phyloP scores from a whole-genome alignment of 2,329 filamentous ascomycete genomes.

The Fusarium aywerte region DNA sequence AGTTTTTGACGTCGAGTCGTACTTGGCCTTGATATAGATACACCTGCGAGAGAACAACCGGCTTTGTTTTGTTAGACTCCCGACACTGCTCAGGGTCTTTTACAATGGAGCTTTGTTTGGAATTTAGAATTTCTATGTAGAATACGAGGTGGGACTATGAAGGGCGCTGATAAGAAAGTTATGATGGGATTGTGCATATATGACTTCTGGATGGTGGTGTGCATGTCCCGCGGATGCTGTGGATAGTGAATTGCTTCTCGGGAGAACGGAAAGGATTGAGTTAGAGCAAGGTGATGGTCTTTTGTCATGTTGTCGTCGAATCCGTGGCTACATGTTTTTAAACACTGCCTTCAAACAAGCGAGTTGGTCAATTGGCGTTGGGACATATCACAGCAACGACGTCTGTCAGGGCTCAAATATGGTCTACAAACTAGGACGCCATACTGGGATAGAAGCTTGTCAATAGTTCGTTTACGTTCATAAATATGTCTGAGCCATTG shows the following conservation, averaged over 20 bases:
- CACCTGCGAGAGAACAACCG: background rate
- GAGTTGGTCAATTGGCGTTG: background rate
- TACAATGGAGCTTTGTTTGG: too few species aligned
- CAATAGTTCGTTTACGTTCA: background rate
- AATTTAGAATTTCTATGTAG: background rate
- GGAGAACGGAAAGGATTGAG: background rate
- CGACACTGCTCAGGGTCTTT: background rate
- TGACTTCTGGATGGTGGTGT: background rate
- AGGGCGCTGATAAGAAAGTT: background rate
- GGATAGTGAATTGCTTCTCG: background rate
- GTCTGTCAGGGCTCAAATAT: background rate
- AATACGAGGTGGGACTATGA: background rate
- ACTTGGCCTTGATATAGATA: background rate
- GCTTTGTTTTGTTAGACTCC: conserved; percentile 5
- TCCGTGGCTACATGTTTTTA: too few species aligned
- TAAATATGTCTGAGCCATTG: background rate
- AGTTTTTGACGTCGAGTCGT: background rate
- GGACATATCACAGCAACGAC: background rate
- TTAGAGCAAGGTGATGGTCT: background rate
- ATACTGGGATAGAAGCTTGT: background rate
- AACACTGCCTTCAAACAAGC: too few species aligned
- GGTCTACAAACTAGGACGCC: background rate
- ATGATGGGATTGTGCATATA: background rate
- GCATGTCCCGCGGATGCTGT: background rate
- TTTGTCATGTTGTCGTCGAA: background rate